Base-by-base conservation (phyloP, 1,284 basidiomycete species). In the Trichosporon faecale region DNA sequence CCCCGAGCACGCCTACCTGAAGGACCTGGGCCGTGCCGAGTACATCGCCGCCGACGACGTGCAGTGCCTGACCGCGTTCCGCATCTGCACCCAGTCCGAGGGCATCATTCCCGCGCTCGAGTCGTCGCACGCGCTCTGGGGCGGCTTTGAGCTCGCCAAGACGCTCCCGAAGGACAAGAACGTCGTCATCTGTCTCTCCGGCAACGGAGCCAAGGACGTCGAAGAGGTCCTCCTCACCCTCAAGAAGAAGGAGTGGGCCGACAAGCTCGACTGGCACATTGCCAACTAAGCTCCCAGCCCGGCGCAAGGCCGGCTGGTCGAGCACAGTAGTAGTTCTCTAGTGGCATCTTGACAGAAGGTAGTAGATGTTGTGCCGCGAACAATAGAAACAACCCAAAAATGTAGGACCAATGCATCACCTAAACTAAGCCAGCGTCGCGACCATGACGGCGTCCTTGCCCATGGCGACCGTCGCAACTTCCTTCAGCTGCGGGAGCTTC, bases 61-160 rank as follows among this genome's bases (percentile, higher is more conserved):
- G 79, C 88, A 99, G 79, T 95, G 94, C 3, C 86, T 99, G 40
- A 87, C 92, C 55, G 97, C 94, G 0, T 99, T 99, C 88, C 88
- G 94, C 74, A 87, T 94, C 84, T 88, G 91, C 77, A 97, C 94
- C 0, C 92, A 99, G 83, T 84, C 90, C 27, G 97, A 99, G 85
- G 97, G 97, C 37, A 99, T 99, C 80, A 98, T 99, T 78, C 97
- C 96, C 33, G 93, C 97, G 25, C 86, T 99, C 70, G 97, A 99
- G 84, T 95, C 94, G 1, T 90, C 93, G 25, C 97, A 99, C 84
- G 97, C 95, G 12, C 88, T 99, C 77, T 98, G 95, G 94, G 90
- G 91, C 64, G 94, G 91, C 27, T 88, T 97, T 67, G 87, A 91
- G 67, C 84, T 94, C 35, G 96, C 97, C 5, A 94, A 91, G 85